phyloP scores from a whole-genome alignment of 805 yeast species.

The Blastobotrys peoriensis region DNA sequence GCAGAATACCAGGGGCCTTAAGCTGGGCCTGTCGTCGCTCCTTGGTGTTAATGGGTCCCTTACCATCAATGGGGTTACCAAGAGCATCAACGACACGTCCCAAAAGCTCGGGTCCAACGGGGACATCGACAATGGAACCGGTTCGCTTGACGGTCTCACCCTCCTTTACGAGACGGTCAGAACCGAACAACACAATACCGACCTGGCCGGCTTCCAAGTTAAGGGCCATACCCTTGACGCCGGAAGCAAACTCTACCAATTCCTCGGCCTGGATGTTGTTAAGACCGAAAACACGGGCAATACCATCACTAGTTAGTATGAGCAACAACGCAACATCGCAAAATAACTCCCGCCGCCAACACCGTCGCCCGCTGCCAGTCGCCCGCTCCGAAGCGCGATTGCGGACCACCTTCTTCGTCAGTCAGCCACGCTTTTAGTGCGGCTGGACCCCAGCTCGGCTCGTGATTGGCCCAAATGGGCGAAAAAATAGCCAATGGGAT shows the following conservation, averaged over 20 bases:
- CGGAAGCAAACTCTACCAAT: slow-evolving; percentile 97
- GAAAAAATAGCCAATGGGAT: neutral
- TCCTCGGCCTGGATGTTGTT: slow-evolving; percentile 99
- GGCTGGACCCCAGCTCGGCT: no score
- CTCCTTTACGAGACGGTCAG: slow-evolving; percentile 97
- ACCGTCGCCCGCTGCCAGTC: no score
- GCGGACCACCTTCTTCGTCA: no score
- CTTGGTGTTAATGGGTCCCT: slow-evolving; percentile 91
- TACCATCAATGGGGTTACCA: slow-evolving; percentile 99
- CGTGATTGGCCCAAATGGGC: neutral
- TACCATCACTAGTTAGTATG: slow-evolving; percentile 84
- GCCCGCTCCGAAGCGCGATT: no score
- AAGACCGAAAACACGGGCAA: slow-evolving; percentile 99
- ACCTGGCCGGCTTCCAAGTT: slow-evolving; percentile 99
- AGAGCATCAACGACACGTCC: slow-evolving; percentile 99
- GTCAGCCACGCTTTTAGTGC: no score
- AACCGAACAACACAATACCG: slow-evolving; percentile 99
- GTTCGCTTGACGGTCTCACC: slow-evolving; percentile 99
- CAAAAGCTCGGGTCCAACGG: slow-evolving; percentile 95
- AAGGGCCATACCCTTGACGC: slow-evolving; percentile 99
- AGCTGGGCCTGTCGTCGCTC: slow-evolving; percentile 92
- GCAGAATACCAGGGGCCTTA: slow-evolving; percentile 99
- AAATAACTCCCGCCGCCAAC: no score
- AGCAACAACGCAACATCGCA: no score
- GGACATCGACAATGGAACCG: slow-evolving; percentile 98